phyloP scores from a whole-genome alignment of 805 yeast genomes.

The Candida koratica region DNA sequence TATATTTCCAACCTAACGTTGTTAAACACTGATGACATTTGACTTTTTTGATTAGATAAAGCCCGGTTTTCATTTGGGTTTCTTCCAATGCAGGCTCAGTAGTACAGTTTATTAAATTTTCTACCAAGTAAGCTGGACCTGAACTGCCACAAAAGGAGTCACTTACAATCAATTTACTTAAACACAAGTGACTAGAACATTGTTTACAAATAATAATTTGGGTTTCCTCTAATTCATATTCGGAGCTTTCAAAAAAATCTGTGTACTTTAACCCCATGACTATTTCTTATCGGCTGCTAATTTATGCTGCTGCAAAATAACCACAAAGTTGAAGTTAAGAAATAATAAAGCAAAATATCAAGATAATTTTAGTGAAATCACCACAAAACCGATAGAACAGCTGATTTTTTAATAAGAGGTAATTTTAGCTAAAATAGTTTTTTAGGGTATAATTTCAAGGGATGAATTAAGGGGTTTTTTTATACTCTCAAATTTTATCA shows the following conservation, averaged over 20 bases:
- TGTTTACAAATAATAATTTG: constrained; percentile 39
- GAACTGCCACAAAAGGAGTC: constrained; percentile 38
- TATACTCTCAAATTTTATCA: constrained; percentile 9
- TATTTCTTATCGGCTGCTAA: constrained; percentile 2
- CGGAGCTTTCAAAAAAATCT: constrained; percentile 34
- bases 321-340: no score
- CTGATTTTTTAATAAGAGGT: background rate
- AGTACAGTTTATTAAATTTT: constrained; percentile 32
- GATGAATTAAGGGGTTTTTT: constrained; percentile 9
- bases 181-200: constrained; percentile 40
- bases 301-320: constrained; percentile 1
- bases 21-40: constrained; percentile 37
- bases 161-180: constrained; percentile 31
- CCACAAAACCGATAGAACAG: background rate
- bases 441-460: constrained; percentile 1
- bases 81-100: constrained; percentile 26
- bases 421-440: background rate
- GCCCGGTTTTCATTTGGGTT: constrained; percentile 39
- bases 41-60: constrained; percentile 33
- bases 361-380: no score
- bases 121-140: constrained; percentile 42
- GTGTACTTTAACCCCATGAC: constrained; percentile 40
- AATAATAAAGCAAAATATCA: no score
- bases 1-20: constrained; percentile 40
- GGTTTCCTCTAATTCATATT: constrained; percentile 34